Conservation (phyloP, 305 asterid genomes). For the Nicotiana rustica region DNA sequence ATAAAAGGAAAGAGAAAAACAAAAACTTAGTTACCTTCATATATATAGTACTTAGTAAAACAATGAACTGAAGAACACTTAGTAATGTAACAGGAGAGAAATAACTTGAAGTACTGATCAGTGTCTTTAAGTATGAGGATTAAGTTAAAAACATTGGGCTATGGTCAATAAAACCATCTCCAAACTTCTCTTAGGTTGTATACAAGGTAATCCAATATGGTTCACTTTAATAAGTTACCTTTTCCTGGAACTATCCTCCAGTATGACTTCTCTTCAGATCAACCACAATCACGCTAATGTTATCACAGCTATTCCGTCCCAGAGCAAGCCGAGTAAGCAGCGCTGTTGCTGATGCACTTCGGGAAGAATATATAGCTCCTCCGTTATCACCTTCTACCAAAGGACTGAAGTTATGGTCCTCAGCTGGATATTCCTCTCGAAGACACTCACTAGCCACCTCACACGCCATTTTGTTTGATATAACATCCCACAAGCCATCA, state of each 20-base stretch:
- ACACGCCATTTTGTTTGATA: slow-evolving; percentile 46
- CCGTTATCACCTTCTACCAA: neutral
- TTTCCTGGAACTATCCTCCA: neutral
- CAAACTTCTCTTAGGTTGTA: neutral
- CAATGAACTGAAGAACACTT: neutral
- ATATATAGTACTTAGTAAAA: neutral
- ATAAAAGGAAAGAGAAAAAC: too few relatives aligned
- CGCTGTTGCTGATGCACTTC: slow-evolving; percentile 53
- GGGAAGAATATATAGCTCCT: slow-evolving; percentile 33
- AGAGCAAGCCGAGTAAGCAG: slow-evolving; percentile 55
- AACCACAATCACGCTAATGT: slow-evolving; percentile 57
- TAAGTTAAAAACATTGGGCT: neutral
- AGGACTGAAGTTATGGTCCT: neutral
- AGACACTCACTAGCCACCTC: slow-evolving; percentile 48
- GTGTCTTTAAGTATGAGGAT: neutral
- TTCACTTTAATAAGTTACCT: neutral
- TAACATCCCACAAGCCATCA: slow-evolving; percentile 67
- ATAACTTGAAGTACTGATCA: neutral
- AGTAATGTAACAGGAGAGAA: neutral
- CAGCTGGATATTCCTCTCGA: neutral
- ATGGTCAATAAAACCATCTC: neutral
- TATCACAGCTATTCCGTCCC: slow-evolving; percentile 46
- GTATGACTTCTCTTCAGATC: slow-evolving; percentile 45
- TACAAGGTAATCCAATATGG: neutral
- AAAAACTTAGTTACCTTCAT: neutral